Base-by-base conservation (phyloP, 164 flowering plant genomes). In the Aristolochia fimbriata region DNA sequence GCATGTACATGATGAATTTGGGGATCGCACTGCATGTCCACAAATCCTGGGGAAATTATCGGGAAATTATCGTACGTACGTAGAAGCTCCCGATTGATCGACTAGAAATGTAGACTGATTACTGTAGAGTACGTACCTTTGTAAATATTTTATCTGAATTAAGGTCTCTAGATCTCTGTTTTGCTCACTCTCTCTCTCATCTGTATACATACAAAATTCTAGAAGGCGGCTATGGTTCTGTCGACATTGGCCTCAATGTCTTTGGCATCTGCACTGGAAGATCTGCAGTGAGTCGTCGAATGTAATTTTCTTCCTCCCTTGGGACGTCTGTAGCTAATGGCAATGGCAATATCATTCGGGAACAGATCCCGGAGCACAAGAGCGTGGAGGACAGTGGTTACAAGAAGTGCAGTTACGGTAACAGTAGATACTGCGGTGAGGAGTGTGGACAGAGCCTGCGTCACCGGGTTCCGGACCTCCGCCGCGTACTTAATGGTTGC, bases 331-430 rank as follows among this genome's bases (percentile, higher is more conserved):
- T 75, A 64, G 51, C 84, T 77, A 45, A 88, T 86, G 33, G 98
- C 98, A 61, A 92, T 88, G 47, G 88, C 85, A 19, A 85, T 77
- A 77, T 92, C 96, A 50, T 88, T 88, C 3, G 95, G 98, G 70
- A 92, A 85, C 54, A 88, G 88, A 75, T 88, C 81, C 15, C 81
- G 66, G 7, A 79, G 76, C 31, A 88, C 78, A 65, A 92, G 81
- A 41, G 88, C 96, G 53, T 87, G 96, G 46, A 83, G 0, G 52
- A 85, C 60, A 3, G 91, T 87, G 25, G 87, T 54, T 22, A 83
- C 64, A 11, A 92, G 83, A 60, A 88, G 68, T 67, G 71, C 73
- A 17, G 81, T 57, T 3, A 87, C 92, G 15, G 73, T 74, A 21
- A 92, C 58, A 15, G 89, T 78, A 11, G 96, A 64, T 27, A 72